A percentile compares a stretch with the other conserved stretches of the same genome.
These are phyloP conservation scores for Eucalyptus sp. DNA, from an alignment of 345 rosid species.

Conservation along the genomic window DNA sequence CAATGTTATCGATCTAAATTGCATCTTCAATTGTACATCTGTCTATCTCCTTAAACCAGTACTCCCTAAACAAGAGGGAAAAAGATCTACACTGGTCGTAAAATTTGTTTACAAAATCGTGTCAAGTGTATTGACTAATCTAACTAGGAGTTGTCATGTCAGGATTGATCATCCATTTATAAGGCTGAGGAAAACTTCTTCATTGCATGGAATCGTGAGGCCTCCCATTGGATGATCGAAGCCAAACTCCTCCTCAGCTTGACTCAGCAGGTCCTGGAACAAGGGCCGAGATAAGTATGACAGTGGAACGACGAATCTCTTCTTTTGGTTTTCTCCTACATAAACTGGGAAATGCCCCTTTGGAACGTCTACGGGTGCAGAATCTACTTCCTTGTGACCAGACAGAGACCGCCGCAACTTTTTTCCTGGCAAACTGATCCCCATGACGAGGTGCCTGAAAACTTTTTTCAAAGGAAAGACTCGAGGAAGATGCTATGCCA, in stretches of 20 bases:
- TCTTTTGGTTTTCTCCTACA: conserved; percentile 19
- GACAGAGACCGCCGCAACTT: neutral
- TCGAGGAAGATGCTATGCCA: neutral
- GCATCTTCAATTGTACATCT: neutral
- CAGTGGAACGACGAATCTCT: conserved; percentile 18
- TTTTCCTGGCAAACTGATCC: neutral
- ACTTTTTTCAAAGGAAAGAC: neutral
- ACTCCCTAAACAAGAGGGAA: neutral
- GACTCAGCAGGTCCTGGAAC: conserved; percentile 16
- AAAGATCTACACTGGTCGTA: neutral
- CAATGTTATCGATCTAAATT: neutral
- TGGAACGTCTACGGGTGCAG: neutral
- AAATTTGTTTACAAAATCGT: neutral
- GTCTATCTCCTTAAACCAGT: neutral
- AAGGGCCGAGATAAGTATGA: conserved; percentile 13
- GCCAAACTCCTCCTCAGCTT: conserved; percentile 27
- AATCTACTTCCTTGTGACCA: neutral
- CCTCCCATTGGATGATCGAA: conserved; percentile 29
- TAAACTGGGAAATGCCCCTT: conserved; percentile 22
- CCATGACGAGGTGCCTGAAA: neutral
- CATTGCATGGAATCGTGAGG: conserved; percentile 22
- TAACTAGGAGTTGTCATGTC: neutral
- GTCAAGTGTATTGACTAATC: neutral
- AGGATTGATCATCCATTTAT: neutral
- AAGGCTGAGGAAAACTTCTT: conserved; percentile 11